These are phyloP conservation scores for Phytophthora fragariae DNA, from an alignment of 352 stramenopile species.

Conservation along the genomic window DNA sequence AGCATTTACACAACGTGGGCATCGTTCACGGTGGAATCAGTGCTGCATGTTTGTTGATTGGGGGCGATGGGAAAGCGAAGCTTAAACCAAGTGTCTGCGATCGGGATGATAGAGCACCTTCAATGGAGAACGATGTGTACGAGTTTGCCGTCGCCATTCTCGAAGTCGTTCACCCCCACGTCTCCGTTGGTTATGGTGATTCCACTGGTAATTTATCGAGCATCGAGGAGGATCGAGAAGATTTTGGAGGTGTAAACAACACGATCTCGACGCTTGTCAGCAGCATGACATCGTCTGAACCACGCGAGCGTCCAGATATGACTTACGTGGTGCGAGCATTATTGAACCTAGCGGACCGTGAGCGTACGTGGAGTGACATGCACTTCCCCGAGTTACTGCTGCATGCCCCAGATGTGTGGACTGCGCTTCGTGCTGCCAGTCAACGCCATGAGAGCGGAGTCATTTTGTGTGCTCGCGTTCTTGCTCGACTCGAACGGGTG, in stretches of 20 bases:
- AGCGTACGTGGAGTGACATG: slow-evolving; percentile 37
- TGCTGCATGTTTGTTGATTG: slow-evolving; percentile 17
- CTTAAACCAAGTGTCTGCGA: slow-evolving; percentile 12
- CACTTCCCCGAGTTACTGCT: slow-evolving; percentile 41
- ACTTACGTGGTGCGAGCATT: slow-evolving; percentile 25
- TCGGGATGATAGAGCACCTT: background rate
- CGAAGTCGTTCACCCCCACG: slow-evolving; percentile 11
- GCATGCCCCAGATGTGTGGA: slow-evolving; percentile 43
- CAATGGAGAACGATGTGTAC: slow-evolving; percentile 27
- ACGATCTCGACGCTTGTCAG: slow-evolving; percentile 14
- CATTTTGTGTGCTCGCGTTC: slow-evolving; percentile 33
- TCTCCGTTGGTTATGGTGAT: background rate
- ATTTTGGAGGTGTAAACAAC: slow-evolving; percentile 1
- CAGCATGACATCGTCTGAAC: slow-evolving; percentile 22
- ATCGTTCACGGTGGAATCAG: slow-evolving; percentile 29
- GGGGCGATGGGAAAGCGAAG: slow-evolving; percentile 33
- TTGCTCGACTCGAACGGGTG: slow-evolving; percentile 36
- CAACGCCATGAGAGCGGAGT: slow-evolving; percentile 29
- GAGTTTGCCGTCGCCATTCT: slow-evolving; percentile 23
- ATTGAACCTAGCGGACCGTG: slow-evolving; percentile 30
- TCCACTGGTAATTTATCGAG: background rate
- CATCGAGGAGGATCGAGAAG: slow-evolving; percentile 16
- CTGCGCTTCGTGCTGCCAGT: slow-evolving; percentile 34
- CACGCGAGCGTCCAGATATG: slow-evolving; percentile 26
- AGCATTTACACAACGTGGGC: slow-evolving; percentile 27